Evolutionary conservation across 805 yeast species (phyloP).

Genomic region (Komagataella ulmi): DNA sequence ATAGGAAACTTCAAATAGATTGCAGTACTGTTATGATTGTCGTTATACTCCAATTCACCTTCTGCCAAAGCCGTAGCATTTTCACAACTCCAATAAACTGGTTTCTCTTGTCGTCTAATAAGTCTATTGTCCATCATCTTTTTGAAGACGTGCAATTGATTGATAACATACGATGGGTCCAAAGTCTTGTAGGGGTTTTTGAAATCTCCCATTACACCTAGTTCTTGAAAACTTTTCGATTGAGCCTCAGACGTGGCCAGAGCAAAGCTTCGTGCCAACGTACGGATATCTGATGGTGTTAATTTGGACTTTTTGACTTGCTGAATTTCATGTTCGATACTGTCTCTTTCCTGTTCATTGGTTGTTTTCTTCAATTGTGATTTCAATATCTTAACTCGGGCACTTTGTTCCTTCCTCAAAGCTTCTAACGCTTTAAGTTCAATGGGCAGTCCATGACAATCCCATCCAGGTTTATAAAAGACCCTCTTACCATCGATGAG

Average conservation of each 20-base stretch:
- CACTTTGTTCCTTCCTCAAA: conserved; percentile 17
- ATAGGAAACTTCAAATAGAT: conserved; percentile 57
- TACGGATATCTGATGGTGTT: conserved; percentile 42
- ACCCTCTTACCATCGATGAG: conserved; percentile 50
- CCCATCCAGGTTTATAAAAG: conserved; percentile 90
- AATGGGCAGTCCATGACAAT: conserved; percentile 96
- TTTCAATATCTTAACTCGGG: conserved; percentile 15
- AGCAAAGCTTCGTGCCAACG: conserved; percentile 62
- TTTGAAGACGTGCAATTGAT: conserved; percentile 62
- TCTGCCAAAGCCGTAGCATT: conserved; percentile 92
- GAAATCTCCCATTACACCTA: conserved; percentile 83
- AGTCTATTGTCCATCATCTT: conserved; percentile 51
- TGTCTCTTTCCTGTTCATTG: background rate
- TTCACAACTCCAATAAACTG: conserved; percentile 96
- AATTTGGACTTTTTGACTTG: conserved; percentile 11
- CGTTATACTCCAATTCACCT: conserved; percentile 85
- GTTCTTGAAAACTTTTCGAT: conserved; percentile 43
- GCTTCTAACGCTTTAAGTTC: conserved; percentile 69
- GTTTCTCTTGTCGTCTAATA: conserved; percentile 76
- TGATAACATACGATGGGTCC: conserved; percentile 52
- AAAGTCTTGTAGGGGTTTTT: conserved; percentile 61
- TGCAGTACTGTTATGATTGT: conserved; percentile 54
- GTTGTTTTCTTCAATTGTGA: conserved; percentile 9
- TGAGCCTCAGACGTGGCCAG: conserved; percentile 51
- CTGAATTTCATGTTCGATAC: conserved; percentile 4